phyloP scores from a whole-genome alignment of 192 early-diverging fungal species.

The Backusella luteola region DNA sequence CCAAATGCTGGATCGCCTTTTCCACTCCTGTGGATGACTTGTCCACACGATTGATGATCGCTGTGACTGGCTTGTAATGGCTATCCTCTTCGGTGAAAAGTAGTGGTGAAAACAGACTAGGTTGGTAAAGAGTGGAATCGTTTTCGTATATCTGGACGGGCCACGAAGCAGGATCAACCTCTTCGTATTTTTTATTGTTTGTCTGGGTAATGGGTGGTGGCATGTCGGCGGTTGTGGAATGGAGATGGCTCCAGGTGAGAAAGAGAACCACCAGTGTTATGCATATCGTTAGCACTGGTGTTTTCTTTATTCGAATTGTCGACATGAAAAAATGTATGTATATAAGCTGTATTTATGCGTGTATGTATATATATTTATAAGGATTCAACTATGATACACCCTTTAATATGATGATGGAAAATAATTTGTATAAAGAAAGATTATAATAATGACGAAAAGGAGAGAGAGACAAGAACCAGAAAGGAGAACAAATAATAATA shows the following conservation, averaged over 20 bases:
- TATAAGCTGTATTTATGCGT: not conserved
- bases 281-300: not conserved
- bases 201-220: not conserved
- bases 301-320: not conserved
- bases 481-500: not conserved
- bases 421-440: not conserved
- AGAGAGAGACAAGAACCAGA: not conserved
- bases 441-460: not conserved
- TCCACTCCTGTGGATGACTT: slow-evolving; percentile 31
- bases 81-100: not conserved
- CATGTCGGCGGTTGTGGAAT: not conserved
- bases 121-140: not conserved
- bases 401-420: not conserved
- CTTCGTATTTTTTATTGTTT: not conserved
- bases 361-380: not conserved
- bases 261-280: not conserved
- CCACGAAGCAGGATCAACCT: not conserved
- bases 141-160: slow-evolving; percentile 2
- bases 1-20: slow-evolving; percentile 40
- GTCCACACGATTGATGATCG: slow-evolving; percentile 29
- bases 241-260: not conserved
- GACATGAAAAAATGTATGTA: not conserved
- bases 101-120: not conserved
- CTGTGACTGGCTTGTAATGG: slow-evolving; percentile 39
- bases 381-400: not conserved